Conservation (phyloP, 768 basidiomycete species). For the Tulasnella sp. region DNA sequence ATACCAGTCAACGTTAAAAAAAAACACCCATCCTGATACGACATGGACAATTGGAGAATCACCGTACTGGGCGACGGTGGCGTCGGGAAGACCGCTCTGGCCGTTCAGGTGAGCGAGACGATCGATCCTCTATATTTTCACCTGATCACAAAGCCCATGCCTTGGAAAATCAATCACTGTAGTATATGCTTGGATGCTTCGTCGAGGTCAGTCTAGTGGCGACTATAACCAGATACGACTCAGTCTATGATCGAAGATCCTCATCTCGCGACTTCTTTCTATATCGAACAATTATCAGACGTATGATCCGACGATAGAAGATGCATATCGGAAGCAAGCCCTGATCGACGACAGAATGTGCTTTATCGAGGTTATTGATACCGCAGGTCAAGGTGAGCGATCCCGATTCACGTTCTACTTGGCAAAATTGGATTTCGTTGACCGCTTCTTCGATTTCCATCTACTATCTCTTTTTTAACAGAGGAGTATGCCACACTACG, state of each 20-base stretch:
- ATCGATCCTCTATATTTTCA: neutral
- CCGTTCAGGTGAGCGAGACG: conserved; percentile 68
- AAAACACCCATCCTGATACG: neutral
- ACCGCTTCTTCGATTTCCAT: no score
- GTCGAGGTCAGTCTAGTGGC: conserved; percentile 53
- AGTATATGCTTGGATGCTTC: conserved; percentile 96
- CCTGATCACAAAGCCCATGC: no score
- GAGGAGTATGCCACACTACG: conserved; percentile 96
- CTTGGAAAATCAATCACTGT: conserved; percentile 1
- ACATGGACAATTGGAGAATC: conserved; percentile 90
- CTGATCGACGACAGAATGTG: conserved; percentile 93
- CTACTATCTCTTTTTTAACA: conserved; percentile 26
- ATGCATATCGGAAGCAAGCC: conserved; percentile 91
- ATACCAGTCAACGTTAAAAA: neutral
- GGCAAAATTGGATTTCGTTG: neutral
- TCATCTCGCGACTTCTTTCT: neutral
- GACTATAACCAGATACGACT: no score
- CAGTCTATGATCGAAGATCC: neutral
- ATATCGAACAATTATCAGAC: conserved; percentile 41
- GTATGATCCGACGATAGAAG: conserved; percentile 98
- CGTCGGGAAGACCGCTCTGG: conserved; percentile 93
- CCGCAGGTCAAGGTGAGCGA: conserved; percentile 84
- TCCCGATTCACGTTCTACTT: neutral
- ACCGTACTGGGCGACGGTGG: conserved; percentile 95
- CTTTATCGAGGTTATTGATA: conserved; percentile 94